Evolutionary conservation across 306 rosid species (phyloP), one percentile per base, ranked within the genome.

Genomic region (Betula pendula): DNA sequence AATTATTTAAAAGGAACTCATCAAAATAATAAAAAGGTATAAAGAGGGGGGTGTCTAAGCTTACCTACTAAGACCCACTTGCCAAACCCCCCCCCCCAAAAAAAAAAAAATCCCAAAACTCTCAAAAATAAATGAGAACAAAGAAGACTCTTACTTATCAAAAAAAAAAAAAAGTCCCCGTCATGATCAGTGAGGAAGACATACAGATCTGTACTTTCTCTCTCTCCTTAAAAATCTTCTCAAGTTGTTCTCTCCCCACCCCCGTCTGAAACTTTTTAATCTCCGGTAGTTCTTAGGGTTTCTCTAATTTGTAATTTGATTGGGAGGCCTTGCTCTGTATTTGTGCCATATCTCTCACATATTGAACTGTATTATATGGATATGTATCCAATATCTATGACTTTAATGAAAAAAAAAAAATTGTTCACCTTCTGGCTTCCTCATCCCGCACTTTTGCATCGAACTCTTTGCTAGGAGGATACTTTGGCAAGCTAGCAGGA

Each of bases 391-490:
- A 5, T 38, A 38, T 38, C 42, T 38, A 6, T 38, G 42, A 38
- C 42, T 38, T 38, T 5, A 6, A 35, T 35, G 2, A 65, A 35
- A 8, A 19, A 10, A 38, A 62, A 14, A 35, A 33, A 38, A 19
- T 3, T 27, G 63, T 8, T 62, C 60, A 95, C 99, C 98, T 89
- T 84, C 98, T 92, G 83, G 97, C 97, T 79, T 96, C 99, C 80
- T 92, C 99, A 78, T 92, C 99, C 58, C 99, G 90, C 15, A 91
- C 86, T 88, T 96, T 96, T 31, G 97, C 96, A 82, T 95, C 99
- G 81, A 95, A 87, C 90, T 95, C 99, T 85, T 95, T 95, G 90
- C 99, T 95, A 9, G 99, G 99, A 85, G 99, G 97, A 84, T 95
- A 95, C 87, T 89, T 95, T 14, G 99, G 99, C 87, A 95, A 82